Base-by-base conservation (phyloP, 2,329 filamentous ascomycete genomes). In the Incumbomyces delicatus region DNA sequence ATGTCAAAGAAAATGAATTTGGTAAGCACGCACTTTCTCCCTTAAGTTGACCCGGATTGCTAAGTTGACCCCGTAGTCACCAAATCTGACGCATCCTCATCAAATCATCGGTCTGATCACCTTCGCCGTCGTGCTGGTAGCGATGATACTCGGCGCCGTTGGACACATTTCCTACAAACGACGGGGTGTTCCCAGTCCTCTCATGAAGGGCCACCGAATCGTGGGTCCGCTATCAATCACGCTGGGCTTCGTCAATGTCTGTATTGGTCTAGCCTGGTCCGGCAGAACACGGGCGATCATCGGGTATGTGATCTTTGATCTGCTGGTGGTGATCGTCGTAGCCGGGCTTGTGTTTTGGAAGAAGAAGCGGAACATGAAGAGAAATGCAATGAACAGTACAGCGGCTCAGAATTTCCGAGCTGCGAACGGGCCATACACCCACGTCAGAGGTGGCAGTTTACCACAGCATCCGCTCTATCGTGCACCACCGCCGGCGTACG, bases 91-190 rank as follows among this genome's bases (percentile, higher is more conserved):
- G 37, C 69, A 69, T 1, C 62, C 68, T 7, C 79, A 82, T 56
- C 78, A 81, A 56, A 66, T 81, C 41, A 63, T 83, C 47, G 79
- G 79, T 7, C 66, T 78, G 47, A 58, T 80, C 13, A 63, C 79
- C 33, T 64, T 77, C 38, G 61, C 69, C 36, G 67, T 74, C 41
- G 61, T 80, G 43, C 59, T 81, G 13, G 63, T 58, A 4, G 76
- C 81, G 54, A 72, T 78, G 49, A 60, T 65, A 1, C 59, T 81
- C 12, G 78, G 78, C 22, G 66, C 75, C 51, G 53, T 78, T 46
- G 75, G 80, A 53, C 78, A 81, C 55, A 64, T 68, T 39, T 65
- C 73, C 32, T 78, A 67, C 59, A 73, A 70, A 55, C 64, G 67
- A 58, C 76, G 73, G 2, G 63, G 72, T 47, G 50, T 66, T 17